phyloP scores from a whole-genome alignment of 2,329 filamentous ascomycete genomes.

The Diaporthe aspalathi region DNA sequence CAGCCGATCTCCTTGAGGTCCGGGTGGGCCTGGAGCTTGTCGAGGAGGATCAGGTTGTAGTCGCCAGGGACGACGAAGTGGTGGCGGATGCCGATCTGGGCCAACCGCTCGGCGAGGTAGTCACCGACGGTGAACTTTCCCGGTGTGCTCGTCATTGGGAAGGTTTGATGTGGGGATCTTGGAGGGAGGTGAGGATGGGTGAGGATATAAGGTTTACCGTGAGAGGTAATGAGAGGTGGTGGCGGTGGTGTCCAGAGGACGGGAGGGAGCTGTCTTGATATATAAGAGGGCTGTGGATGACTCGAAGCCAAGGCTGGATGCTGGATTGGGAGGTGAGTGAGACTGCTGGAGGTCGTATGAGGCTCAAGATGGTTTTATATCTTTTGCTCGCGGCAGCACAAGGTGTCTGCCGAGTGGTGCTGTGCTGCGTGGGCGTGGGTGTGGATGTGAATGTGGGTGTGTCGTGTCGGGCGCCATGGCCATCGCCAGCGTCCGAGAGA shows the following conservation, averaged over 20 bases:
- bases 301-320: conserved; percentile 1
- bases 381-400: background rate
- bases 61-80: conserved; percentile 47
- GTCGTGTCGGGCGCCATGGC: conserved; percentile 21
- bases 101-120: conserved; percentile 46
- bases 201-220: conserved; percentile 1
- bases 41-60: conserved; percentile 48
- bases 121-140: conserved; percentile 44
- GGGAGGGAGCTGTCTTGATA: background rate
- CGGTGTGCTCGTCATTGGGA: conserved; percentile 34
- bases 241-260: conserved; percentile 20
- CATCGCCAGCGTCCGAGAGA: conserved; percentile 35
- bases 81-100: conserved; percentile 44
- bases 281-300: background rate
- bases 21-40: conserved; percentile 45
- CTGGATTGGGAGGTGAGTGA: conserved; percentile 1
- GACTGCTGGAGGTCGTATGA: conserved; percentile 11
- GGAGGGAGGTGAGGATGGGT: background rate
- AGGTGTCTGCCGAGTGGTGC: background rate
- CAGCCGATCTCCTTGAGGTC: conserved; percentile 45
- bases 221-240: background rate
- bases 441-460: background rate
- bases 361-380: conserved; percentile 36
- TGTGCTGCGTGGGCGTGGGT: too few relatives aligned
- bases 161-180: conserved; percentile 11